Conservation (phyloP, 306 rosid genomes). For the Dicorynia guianensis region DNA sequence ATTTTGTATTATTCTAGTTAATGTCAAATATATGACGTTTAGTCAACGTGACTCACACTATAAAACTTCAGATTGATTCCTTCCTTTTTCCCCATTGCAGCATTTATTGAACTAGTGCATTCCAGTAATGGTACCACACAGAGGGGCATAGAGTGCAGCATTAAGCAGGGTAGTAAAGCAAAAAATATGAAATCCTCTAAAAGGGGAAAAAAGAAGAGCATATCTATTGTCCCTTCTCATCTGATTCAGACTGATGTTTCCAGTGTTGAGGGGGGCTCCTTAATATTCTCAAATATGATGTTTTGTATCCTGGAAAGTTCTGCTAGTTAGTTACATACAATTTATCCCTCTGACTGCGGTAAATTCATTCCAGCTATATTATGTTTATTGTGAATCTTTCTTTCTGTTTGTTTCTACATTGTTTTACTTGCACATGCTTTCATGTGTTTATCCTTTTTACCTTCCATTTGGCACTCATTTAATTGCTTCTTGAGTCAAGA, state of each 20-base stretch:
- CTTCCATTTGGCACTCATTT: background rate
- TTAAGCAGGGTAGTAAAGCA: conserved; percentile 58
- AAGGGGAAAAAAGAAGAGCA: conserved; percentile 63
- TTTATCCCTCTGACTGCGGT: conserved; percentile 35
- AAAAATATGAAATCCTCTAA: conserved; percentile 56
- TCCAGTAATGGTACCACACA: conserved; percentile 88
- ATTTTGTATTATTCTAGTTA: background rate
- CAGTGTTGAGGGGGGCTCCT: conserved; percentile 68
- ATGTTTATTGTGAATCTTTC: background rate
- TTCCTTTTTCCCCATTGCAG: conserved; percentile 55
- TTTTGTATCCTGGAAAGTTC: conserved; percentile 80
- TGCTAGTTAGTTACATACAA: conserved; percentile 24
- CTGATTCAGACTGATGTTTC: conserved; percentile 90
- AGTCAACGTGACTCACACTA: background rate
- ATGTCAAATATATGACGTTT: conserved; percentile 32
- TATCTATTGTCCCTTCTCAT: conserved; percentile 85
- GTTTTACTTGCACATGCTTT: conserved; percentile 23
- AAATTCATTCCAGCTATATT: background rate
- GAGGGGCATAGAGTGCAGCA: conserved; percentile 57
- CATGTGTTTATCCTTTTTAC: background rate
- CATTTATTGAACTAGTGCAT: conserved; percentile 86
- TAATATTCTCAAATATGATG: conserved; percentile 84
- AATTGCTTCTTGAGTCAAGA: conserved; percentile 24
- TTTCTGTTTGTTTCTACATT: conserved; percentile 7
- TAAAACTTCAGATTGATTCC: conserved; percentile 9